These are phyloP conservation scores for Gracilaria caudata DNA, from an alignment of 23 red algal genomes.

Conservation along the genomic window DNA sequence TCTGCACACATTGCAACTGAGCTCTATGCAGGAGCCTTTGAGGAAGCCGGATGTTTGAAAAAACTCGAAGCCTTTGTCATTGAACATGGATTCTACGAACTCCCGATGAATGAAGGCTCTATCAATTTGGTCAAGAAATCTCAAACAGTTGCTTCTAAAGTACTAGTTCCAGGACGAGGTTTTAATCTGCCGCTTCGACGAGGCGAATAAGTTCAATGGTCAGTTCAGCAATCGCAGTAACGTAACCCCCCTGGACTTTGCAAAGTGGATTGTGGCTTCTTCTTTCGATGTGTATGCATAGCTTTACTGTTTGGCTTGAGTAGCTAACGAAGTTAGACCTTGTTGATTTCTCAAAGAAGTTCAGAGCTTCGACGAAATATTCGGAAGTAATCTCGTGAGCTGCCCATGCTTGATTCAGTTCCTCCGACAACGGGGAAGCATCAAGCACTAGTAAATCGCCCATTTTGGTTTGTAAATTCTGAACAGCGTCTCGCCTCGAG, in stretches of 20 bases:
- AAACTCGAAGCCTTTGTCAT: slow-evolving; percentile 84
- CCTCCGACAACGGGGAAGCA: slow-evolving; percentile 38
- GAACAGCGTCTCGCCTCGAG: slow-evolving; percentile 22
- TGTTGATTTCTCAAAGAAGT: slow-evolving; percentile 43
- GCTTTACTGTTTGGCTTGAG: neutral
- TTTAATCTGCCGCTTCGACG: slow-evolving; percentile 52
- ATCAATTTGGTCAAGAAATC: slow-evolving; percentile 44
- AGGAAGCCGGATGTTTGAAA: slow-evolving; percentile 67
- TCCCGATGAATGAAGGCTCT: slow-evolving; percentile 70
- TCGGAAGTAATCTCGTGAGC: slow-evolving; percentile 58
- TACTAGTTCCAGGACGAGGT: slow-evolving; percentile 33
- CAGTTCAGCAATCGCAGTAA: neutral
- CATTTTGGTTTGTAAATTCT: slow-evolving; percentile 10
- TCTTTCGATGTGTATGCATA: neutral
- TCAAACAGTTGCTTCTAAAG: neutral
- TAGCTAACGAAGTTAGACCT: neutral
- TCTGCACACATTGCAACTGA: slow-evolving; percentile 63
- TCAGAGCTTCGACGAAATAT: slow-evolving; percentile 31
- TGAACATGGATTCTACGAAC: slow-evolving; percentile 91
- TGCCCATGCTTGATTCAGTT: slow-evolving; percentile 62
- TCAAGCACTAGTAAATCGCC: slow-evolving; percentile 46
- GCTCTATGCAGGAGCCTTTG: slow-evolving; percentile 92
- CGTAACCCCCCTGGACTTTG: neutral
- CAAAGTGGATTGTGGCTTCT: neutral
- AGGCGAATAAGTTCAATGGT: slow-evolving; percentile 54